A percentile compares a stretch with the other conserved stretches of the same genome.
These are phyloP conservation scores for Aspergillus nidulans DNA, from an alignment of 495 filamentous ascomycete genomes.

Conservation along the genomic window DNA sequence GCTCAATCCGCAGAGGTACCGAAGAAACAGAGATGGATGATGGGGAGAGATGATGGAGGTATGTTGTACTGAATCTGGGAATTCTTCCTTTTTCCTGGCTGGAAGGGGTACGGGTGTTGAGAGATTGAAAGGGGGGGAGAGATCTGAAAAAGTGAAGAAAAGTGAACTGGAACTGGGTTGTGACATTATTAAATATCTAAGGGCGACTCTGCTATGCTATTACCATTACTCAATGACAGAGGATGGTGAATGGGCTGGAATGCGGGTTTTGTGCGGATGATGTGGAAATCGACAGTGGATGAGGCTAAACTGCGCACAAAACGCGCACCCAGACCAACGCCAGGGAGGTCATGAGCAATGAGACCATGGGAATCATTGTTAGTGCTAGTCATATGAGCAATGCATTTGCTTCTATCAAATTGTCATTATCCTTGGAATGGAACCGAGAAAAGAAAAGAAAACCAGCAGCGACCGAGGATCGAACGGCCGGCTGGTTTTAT, in stretches of 20 bases:
- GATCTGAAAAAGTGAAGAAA: not conserved
- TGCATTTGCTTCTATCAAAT: too few species aligned
- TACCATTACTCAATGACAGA: not conserved
- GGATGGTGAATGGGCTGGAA: constrained; percentile 11
- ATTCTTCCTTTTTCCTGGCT: not conserved
- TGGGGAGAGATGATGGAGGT: not conserved
- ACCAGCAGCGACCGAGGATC: constrained; percentile 10
- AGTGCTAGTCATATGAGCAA: too few species aligned
- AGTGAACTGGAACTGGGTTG: not conserved
- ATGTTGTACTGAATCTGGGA: not conserved
- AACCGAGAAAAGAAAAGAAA: not conserved
- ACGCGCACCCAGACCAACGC: constrained; percentile 27
- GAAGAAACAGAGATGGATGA: not conserved
- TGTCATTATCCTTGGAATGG: too few species aligned
- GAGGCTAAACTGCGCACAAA: constrained; percentile 38
- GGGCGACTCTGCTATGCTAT: not conserved
- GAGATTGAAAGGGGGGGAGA: not conserved
- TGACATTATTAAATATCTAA: not conserved
- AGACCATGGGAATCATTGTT: too few species aligned
- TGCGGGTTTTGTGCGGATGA: constrained; percentile 39
- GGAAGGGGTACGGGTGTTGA: not conserved
- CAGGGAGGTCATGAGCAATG: too few species aligned
- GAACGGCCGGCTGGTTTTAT: constrained; percentile 14
- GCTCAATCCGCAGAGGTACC: not conserved
- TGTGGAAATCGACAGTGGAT: not conserved